Conservation (phyloP, 169 alveolate species). For the Neospora caninum region DNA sequence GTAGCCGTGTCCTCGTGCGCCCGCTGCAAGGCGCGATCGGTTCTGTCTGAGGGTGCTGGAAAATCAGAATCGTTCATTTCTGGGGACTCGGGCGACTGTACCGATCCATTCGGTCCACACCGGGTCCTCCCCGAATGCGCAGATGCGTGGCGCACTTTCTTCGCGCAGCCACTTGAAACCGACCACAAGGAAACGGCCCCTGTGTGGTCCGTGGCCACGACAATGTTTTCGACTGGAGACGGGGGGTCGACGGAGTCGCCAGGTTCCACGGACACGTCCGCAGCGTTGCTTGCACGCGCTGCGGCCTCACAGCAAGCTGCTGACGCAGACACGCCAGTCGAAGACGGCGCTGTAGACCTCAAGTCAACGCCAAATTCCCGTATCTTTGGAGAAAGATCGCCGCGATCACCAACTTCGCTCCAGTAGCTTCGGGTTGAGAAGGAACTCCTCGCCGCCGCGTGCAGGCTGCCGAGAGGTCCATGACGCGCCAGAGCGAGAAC, state of each 20-base stretch:
- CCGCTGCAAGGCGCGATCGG: too few relatives aligned
- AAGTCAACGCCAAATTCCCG: too few relatives aligned
- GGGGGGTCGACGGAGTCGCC: not conserved
- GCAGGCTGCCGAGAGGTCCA: slow-evolving; percentile 12
- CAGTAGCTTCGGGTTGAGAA: not conserved
- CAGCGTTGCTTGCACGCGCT: not conserved
- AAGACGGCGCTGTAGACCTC: too few relatives aligned
- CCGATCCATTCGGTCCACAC: too few relatives aligned
- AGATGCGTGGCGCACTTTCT: not conserved
- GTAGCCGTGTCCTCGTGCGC: not conserved
- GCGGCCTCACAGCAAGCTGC: not conserved
- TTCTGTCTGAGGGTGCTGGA: too few relatives aligned
- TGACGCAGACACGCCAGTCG: too few relatives aligned
- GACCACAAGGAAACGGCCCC: not conserved
- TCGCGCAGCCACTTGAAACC: not conserved
- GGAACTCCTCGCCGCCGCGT: slow-evolving; percentile 9
- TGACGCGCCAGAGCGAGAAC: not conserved
- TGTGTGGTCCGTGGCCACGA: not conserved
- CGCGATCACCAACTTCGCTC: not conserved
- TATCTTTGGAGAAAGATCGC: too few relatives aligned
- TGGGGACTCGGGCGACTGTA: too few relatives aligned
- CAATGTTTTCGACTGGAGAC: not conserved
- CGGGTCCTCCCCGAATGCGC: not conserved
- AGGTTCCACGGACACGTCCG: not conserved
- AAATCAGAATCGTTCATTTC: too few relatives aligned